Conservation (phyloP, 805 yeast species). For the Lipomyces lipofer region DNA sequence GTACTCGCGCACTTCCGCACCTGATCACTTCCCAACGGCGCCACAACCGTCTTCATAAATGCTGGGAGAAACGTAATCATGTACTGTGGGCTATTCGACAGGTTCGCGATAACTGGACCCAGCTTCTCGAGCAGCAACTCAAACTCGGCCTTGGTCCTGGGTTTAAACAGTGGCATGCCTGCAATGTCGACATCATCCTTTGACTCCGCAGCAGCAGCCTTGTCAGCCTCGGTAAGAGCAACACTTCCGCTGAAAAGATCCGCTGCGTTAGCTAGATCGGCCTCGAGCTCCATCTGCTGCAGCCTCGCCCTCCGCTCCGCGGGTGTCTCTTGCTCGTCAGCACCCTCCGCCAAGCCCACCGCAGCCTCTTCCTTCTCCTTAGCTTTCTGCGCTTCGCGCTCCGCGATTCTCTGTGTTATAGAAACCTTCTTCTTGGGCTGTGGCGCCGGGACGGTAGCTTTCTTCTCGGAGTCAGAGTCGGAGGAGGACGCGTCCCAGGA, state of each 20-base stretch:
- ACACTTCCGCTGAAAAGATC: conserved; percentile 80
- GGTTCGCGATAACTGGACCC: conserved; percentile 57
- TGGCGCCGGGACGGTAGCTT: conserved; percentile 36
- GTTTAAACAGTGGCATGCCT: conserved; percentile 68
- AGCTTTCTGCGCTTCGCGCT: conserved; percentile 47
- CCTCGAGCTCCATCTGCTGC: conserved; percentile 73
- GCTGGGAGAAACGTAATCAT: conserved; percentile 77
- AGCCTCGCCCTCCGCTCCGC: conserved; percentile 67
- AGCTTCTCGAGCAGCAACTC: conserved; percentile 75
- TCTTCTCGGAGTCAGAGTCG: conserved; percentile 62
- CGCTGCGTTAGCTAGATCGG: conserved; percentile 91
- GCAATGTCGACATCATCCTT: conserved; percentile 37
- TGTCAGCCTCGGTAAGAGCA: neutral
- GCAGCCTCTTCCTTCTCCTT: conserved; percentile 44
- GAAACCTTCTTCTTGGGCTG: conserved; percentile 48
- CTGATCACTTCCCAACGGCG: conserved; percentile 79
- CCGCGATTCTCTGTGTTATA: conserved; percentile 44
- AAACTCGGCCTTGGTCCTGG: conserved; percentile 75
- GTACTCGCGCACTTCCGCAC: conserved; percentile 84
- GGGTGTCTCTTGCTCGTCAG: conserved; percentile 56
- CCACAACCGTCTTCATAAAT: conserved; percentile 77
- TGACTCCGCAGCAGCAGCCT: conserved; percentile 33
- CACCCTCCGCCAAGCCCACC: conserved; percentile 1
- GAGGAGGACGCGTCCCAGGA: conserved; percentile 83
- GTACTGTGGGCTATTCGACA: conserved; percentile 63